A percentile compares a stretch with the other conserved stretches of the same genome.
phyloP scores from a whole-genome alignment of 257 asterid species.

The Oldenlandia corymbosa region DNA sequence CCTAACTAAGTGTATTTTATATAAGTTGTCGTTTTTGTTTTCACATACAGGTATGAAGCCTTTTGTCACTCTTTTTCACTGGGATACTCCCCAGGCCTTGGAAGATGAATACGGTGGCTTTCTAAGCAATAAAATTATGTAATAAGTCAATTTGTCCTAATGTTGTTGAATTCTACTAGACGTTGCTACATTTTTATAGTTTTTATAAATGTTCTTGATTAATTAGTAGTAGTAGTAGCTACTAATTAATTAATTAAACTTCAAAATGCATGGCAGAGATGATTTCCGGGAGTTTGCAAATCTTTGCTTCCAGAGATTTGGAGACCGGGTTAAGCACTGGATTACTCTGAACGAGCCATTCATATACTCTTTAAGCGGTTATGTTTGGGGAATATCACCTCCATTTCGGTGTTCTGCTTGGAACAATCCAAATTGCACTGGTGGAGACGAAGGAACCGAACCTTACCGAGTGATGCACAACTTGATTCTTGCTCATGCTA shows the following conservation, averaged over 20 bases:
- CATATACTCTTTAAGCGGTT: constrained; percentile 26
- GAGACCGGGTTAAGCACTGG: constrained; percentile 46
- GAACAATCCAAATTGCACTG: too few species aligned
- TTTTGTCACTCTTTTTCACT: background rate
- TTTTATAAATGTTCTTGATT: too few species aligned
- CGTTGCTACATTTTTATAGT: too few species aligned
- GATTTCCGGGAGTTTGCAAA: constrained; percentile 45
- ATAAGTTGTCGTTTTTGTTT: too few species aligned
- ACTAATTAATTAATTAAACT: too few species aligned
- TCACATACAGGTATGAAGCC: background rate
- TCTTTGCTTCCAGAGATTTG: constrained; percentile 52
- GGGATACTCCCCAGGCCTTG: background rate
- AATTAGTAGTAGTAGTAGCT: too few species aligned
- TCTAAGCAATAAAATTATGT: background rate
- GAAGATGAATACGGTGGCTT: background rate
- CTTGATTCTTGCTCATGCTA: too few species aligned
- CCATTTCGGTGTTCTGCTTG: constrained; percentile 53
- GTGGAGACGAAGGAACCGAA: too few species aligned
- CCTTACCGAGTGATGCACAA: too few species aligned
- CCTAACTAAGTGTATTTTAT: too few species aligned
- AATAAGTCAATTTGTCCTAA: too few species aligned
- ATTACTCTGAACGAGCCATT: constrained; percentile 22
- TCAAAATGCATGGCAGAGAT: constrained; percentile 22
- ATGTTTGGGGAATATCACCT: constrained; percentile 36
- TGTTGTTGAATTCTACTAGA: too few species aligned